A percentile compares a stretch with the other conserved stretches of the same genome.
Evolutionary conservation across 2,329 filamentous ascomycete species (phyloP).

Genomic region (Talaromyces sp.): DNA sequence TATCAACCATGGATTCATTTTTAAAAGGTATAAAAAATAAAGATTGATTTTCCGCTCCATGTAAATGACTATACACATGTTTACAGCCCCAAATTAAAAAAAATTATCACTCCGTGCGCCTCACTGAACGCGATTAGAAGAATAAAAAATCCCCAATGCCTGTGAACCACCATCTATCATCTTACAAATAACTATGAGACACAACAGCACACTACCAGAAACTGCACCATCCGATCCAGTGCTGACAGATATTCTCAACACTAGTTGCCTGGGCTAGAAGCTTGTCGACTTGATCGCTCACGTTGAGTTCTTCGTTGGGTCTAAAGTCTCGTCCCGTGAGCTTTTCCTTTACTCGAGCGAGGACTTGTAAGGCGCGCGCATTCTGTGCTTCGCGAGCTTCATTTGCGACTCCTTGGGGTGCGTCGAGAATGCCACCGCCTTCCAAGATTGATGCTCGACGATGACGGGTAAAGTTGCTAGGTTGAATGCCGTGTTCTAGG

Average conservation of each 20-base stretch:
- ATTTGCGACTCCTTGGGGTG: conserved; percentile 38
- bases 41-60: background rate
- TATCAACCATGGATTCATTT: background rate
- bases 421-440: conserved; percentile 44
- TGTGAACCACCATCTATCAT: background rate
- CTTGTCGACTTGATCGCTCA: conserved; percentile 88
- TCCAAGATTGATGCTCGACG: conserved; percentile 70
- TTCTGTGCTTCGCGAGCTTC: conserved; percentile 77
- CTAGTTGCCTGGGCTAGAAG: conserved; percentile 93
- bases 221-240: conserved; percentile 98
- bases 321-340: conserved; percentile 92
- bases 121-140: conserved; percentile 9
- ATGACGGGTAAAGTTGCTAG: conserved; percentile 63
- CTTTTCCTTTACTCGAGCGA: conserved; percentile 91
- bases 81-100: background rate
- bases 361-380: conserved; percentile 83
- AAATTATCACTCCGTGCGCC: background rate
- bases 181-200: conserved; percentile 15
- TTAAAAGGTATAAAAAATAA: background rate
- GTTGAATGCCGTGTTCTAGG: conserved; percentile 51
- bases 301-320: conserved; percentile 74
- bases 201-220: conserved; percentile 68
- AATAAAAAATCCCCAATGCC: conserved; percentile 6
- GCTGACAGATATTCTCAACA: conserved; percentile 94
- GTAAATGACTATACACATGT: conserved; percentile 7